Evolutionary conservation across 352 stramenopile genomes (phyloP).

Genomic region (Phytophthora fragariae): DNA sequence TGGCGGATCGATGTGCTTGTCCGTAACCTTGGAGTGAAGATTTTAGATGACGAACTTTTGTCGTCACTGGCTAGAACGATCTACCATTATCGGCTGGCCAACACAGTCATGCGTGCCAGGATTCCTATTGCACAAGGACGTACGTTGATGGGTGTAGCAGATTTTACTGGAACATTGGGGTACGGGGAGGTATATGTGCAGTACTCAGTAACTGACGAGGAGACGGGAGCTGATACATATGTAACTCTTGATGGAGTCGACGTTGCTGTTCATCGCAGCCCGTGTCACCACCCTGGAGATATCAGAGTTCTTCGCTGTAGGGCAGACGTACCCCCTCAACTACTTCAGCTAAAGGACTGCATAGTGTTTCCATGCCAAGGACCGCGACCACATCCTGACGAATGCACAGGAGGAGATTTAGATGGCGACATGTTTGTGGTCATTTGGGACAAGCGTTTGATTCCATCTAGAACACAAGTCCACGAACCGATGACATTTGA

Average conservation of each 20-base stretch:
- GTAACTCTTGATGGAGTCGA: slow-evolving; percentile 49
- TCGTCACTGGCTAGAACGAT: slow-evolving; percentile 62
- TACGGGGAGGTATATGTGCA: slow-evolving; percentile 86
- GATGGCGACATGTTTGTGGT: slow-evolving; percentile 85
- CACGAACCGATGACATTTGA: slow-evolving; percentile 61
- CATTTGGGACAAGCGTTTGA: slow-evolving; percentile 82
- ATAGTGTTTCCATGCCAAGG: slow-evolving; percentile 83
- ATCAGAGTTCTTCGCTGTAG: slow-evolving; percentile 69
- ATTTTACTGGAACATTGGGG: slow-evolving; percentile 73
- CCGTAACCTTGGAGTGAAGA: slow-evolving; percentile 46
- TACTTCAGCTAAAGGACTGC: slow-evolving; percentile 66
- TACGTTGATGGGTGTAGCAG: slow-evolving; percentile 81
- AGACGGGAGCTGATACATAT: slow-evolving; percentile 22
- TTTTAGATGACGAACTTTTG: slow-evolving; percentile 58
- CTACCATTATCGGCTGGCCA: slow-evolving; percentile 74
- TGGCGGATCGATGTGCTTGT: slow-evolving; percentile 52
- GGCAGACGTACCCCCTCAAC: slow-evolving; percentile 50
- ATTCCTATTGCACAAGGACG: slow-evolving; percentile 77
- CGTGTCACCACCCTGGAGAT: slow-evolving; percentile 82
- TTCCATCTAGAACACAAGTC: slow-evolving; percentile 55
- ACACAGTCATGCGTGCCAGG: slow-evolving; percentile 76
- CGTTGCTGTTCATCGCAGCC: slow-evolving; percentile 78
- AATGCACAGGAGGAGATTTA: slow-evolving; percentile 84
- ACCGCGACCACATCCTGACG: slow-evolving; percentile 73
- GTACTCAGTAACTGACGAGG: slow-evolving; percentile 60